Percentiles rank a stretch among this genome's conserved stretches.
phyloP scores from a whole-genome alignment of 257 asterid genomes.

The Solanum ossicruentum region DNA sequence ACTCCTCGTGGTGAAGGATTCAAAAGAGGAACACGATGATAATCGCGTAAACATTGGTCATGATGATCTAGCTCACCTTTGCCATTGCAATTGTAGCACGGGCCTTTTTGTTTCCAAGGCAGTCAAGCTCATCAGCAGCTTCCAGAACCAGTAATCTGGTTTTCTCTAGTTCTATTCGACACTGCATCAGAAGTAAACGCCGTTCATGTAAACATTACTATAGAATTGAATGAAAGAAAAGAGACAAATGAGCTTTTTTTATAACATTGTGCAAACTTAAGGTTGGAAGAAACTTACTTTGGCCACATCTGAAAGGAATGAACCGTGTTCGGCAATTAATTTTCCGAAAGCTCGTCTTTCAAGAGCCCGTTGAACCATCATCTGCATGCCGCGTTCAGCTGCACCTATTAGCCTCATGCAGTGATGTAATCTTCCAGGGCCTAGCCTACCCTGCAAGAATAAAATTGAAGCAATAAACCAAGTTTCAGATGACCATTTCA shows the following conservation, averaged over 20 bases:
- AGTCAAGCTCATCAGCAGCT: constrained; percentile 94
- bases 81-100: constrained; percentile 93
- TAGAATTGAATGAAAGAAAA: background rate
- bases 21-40: background rate
- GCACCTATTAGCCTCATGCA: constrained; percentile 98
- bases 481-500: background rate
- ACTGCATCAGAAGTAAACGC: constrained; percentile 19
- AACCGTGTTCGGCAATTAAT: constrained; percentile 79
- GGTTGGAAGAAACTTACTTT: constrained; percentile 1
- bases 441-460: constrained; percentile 72
- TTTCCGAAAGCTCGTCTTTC: constrained; percentile 69
- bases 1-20: background rate
- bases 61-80: constrained; percentile 31
- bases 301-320: constrained; percentile 83
- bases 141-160: constrained; percentile 81
- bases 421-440: constrained; percentile 96
- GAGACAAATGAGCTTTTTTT: background rate
- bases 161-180: constrained; percentile 80
- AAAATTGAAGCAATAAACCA: background rate
- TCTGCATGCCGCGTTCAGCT: constrained; percentile 92
- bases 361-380: constrained; percentile 76
- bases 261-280: background rate
- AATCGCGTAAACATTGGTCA: background rate
- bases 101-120: constrained; percentile 73
- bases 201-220: background rate